Evolutionary conservation across 148 eudicot genomes (phyloP).

Genomic region (Dianthus caryophyllus): DNA sequence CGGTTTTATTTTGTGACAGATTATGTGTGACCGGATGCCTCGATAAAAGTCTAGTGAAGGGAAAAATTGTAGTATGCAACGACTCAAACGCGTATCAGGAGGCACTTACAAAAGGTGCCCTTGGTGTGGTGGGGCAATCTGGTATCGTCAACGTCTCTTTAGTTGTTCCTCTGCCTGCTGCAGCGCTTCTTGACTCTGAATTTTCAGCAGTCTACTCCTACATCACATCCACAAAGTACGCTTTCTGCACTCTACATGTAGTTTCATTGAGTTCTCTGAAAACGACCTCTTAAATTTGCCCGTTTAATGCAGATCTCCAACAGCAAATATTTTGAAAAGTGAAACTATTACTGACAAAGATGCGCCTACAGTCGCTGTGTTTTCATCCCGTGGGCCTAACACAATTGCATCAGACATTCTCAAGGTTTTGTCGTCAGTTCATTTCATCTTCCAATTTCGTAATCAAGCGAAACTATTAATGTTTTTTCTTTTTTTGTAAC

Average conservation of each 20-base stretch:
- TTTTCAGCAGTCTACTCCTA: constrained; percentile 1
- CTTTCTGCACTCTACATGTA: neutral
- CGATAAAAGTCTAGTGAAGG: constrained; percentile 24
- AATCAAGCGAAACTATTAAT: neutral
- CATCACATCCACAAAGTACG: constrained; percentile 8
- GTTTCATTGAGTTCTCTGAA: no score
- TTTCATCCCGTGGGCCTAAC: constrained; percentile 70
- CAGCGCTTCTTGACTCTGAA: neutral
- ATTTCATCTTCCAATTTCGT: neutral
- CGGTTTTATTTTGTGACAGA: constrained; percentile 2
- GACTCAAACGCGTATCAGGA: neutral
- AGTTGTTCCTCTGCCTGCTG: constrained; percentile 1
- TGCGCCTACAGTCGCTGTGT: constrained; percentile 18
- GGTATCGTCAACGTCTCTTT: neutral
- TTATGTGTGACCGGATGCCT: constrained; percentile 18
- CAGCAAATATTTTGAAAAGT: neutral
- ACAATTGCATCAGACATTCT: constrained; percentile 45
- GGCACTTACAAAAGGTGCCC: constrained; percentile 18
- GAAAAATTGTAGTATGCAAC: constrained; percentile 34
- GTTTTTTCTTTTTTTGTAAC: no score
- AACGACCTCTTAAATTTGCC: no score
- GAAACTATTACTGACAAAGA: neutral
- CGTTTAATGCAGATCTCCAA: neutral
- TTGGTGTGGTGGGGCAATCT: constrained; percentile 9
- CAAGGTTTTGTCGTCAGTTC: constrained; percentile 35